Base-by-base conservation (phyloP, 2,329 filamentous ascomycete species). In the Aspergillus carbonarius region DNA sequence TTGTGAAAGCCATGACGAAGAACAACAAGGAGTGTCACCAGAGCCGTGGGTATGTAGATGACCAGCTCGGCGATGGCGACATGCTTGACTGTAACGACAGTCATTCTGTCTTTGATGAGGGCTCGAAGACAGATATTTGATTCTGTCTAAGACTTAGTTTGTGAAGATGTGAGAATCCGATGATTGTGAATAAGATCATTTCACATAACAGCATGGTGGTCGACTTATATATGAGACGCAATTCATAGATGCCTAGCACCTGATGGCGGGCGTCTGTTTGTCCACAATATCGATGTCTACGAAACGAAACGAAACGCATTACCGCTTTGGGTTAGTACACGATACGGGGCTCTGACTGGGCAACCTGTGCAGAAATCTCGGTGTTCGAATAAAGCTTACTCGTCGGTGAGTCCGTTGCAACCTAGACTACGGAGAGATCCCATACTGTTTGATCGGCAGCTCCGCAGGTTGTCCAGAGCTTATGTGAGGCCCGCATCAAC, bases 51-150 rank as follows among this genome's bases (percentile, higher is more conserved):
- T 27, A 54, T 54, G 27, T 54, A 54, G 23, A 54, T 39, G 15
- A 56, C 34, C 25, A 56, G 44, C 44, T 56, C 44, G 20, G 54
- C 54, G 12, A 56, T 56, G 3, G 54, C 44, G 12, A 56, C 17
- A n/a, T 20, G n/a, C 2, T 54, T 27, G 18, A n/a, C 37, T 17
- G 52, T 44, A 6, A 54, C 42, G 4, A 10, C 18, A 32, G 52
- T 34, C 52, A 54, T 54, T 47, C 4, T 30, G 18, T 10, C 5
- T 42, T 20, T n/a, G n/a, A 4, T 6, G 27, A 42, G 10, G 1
- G 20, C 1, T 4, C 2, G 15, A 42, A 4, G 17, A 42, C 5
- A 17, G 6, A 6, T 2, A 13, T 20, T 23, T 5, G 17, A 6
- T 18, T 7, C 17, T 40, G 17, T 40, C n/a, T 42, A 8, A 30